phyloP scores from a whole-genome alignment of 2,329 filamentous ascomycete genomes.

The Clarireedia sp. region DNA sequence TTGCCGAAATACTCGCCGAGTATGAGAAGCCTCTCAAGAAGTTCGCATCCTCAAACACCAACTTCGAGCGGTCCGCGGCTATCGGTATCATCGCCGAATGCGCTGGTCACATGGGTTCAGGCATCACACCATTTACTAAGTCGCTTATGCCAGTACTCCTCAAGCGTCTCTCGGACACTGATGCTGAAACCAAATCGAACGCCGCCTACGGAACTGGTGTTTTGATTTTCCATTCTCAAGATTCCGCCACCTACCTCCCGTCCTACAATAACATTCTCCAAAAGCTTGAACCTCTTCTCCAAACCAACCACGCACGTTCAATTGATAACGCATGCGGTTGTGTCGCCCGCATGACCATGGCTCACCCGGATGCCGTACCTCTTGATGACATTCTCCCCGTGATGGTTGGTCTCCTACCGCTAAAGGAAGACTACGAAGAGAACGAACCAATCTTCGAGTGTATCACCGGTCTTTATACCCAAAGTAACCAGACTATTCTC shows the following conservation, averaged over 20 bases:
- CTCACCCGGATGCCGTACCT: conserved; percentile 75
- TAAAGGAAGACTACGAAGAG: conserved; percentile 93
- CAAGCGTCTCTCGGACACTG: conserved; percentile 82
- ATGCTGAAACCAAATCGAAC: conserved; percentile 89
- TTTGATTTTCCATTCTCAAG: conserved; percentile 71
- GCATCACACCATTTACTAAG: conserved; percentile 74
- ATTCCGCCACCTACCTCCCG: conserved; percentile 62
- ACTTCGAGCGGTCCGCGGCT: conserved; percentile 79
- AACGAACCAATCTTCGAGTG: conserved; percentile 90
- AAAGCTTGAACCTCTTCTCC: conserved; percentile 80
- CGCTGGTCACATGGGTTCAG: conserved; percentile 71
- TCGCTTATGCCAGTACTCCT: conserved; percentile 71
- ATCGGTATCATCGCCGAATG: conserved; percentile 91
- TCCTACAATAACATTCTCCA: conserved; percentile 69
- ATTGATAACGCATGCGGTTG: conserved; percentile 92
- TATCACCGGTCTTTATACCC: conserved; percentile 76
- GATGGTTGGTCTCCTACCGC: conserved; percentile 69
- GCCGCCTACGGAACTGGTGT: conserved; percentile 86
- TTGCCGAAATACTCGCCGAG: conserved; percentile 86
- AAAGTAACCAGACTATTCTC: conserved; percentile 60
- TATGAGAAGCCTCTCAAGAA: conserved; percentile 89
- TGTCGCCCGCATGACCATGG: conserved; percentile 83
- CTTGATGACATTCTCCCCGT: conserved; percentile 74
- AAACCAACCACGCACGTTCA: conserved; percentile 68
- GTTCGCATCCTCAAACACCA: conserved; percentile 77